phyloP scores from a whole-genome alignment of 2,329 filamentous ascomycete species.

The Fusarium mangiferae region DNA sequence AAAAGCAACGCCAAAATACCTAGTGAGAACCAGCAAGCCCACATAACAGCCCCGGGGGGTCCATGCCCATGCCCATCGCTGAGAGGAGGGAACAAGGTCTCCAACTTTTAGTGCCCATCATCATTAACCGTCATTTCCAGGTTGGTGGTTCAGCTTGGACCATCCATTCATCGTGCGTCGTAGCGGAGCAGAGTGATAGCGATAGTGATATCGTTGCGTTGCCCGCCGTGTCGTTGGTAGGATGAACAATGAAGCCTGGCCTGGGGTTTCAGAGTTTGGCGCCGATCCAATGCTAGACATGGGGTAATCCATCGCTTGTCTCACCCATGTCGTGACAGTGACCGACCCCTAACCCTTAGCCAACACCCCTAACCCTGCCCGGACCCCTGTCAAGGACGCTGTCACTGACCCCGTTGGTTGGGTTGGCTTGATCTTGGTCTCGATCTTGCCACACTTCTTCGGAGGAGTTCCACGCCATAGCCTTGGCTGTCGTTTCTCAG shows the following conservation, averaged over 20 bases:
- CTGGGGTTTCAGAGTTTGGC: conserved; percentile 17
- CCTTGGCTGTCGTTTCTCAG: neutral
- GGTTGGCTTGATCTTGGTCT: conserved; percentile 19
- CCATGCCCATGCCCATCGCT: neutral
- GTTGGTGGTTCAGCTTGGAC: conserved; percentile 5
- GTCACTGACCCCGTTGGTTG: conserved; percentile 11
- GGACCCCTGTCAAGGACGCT: neutral
- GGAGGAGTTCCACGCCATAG: conserved; percentile 13
- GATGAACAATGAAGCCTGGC: neutral
- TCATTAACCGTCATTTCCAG: neutral
- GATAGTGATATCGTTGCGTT: neutral
- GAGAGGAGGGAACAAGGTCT: neutral
- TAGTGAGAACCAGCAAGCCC: conserved; percentile 3
- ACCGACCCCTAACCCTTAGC: neutral
- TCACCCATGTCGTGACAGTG: neutral
- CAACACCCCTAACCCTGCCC: neutral
- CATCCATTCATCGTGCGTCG: neutral
- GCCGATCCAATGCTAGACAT: conserved; percentile 29
- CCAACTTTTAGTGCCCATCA: neutral
- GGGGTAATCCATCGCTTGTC: conserved; percentile 19
- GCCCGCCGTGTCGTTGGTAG: neutral
- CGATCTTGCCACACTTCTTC: conserved; percentile 6
- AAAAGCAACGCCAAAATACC: conserved; percentile 8
- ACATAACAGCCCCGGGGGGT: neutral
- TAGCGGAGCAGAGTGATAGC: neutral